A percentile compares a stretch with the other conserved stretches of the same genome.
These are phyloP conservation scores for Karstenula rhodostoma DNA, from an alignment of 2,329 filamentous ascomycete species.

Conservation along the genomic window DNA sequence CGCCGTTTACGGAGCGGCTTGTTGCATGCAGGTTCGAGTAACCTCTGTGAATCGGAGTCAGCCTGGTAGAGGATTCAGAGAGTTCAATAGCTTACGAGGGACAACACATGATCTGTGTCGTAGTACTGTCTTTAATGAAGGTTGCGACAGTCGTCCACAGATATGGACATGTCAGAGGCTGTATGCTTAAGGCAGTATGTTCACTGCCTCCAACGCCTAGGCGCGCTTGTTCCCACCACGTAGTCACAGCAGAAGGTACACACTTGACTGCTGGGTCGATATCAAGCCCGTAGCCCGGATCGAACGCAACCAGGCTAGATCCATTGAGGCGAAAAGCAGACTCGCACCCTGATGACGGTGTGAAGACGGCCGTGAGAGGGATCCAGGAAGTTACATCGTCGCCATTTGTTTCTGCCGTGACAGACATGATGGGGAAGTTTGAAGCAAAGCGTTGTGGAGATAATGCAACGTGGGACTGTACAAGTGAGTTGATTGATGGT, in stretches of 20 bases:
- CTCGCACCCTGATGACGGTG: constrained; percentile 11
- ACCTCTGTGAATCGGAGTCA: constrained; percentile 4
- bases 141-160: constrained; percentile 18
- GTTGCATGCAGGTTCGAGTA: constrained; percentile 5
- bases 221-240: constrained; percentile 17
- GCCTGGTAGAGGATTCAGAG: not conserved
- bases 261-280: constrained; percentile 17
- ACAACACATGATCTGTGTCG: constrained; percentile 18
- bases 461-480: not conserved
- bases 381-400: constrained; percentile 17
- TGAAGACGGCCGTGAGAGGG: constrained; percentile 11
- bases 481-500: not conserved
- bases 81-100: constrained; percentile 12
- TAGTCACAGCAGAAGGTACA: constrained; percentile 17
- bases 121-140: constrained; percentile 8
- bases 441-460: not conserved
- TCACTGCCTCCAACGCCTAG: constrained; percentile 11
- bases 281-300: constrained; percentile 18
- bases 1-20: constrained; percentile 4
- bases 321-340: constrained; percentile 16
- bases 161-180: constrained; percentile 15
- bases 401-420: constrained; percentile 15
- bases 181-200: constrained; percentile 17
- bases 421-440: constrained; percentile 8
- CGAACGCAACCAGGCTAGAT: constrained; percentile 19